A percentile compares a stretch with the other conserved stretches of the same genome.
Conservation (phyloP, 495 filamentous ascomycete genomes). For the Bathelium albidoporum region DNA sequence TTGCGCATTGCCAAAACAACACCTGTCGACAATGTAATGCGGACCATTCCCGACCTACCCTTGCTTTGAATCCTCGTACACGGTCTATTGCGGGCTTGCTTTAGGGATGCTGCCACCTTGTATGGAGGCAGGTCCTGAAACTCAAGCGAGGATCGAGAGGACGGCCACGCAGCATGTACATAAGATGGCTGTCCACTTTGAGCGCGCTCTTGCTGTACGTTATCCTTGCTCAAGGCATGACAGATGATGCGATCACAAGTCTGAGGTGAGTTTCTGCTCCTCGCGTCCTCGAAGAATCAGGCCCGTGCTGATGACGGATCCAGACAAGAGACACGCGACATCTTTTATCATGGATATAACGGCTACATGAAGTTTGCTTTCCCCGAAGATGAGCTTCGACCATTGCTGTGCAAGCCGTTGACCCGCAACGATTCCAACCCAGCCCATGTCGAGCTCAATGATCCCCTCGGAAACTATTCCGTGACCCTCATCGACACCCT, state of each 20-base stretch:
- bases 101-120: neutral
- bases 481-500: slow-evolving; percentile 90
- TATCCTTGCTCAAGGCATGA: slow-evolving; percentile 26
- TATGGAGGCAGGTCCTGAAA: neutral
- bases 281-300: neutral
- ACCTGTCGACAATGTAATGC: too few relatives aligned
- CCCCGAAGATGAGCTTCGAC: slow-evolving; percentile 91
- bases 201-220: slow-evolving; percentile 5
- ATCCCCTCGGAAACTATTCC: slow-evolving; percentile 94
- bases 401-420: slow-evolving; percentile 72
- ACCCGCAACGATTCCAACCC: slow-evolving; percentile 73
- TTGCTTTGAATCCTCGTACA: neutral
- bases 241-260: slow-evolving; percentile 23
- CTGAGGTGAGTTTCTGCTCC: slow-evolving; percentile 16
- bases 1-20: neutral
- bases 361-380: slow-evolving; percentile 93
- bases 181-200: neutral
- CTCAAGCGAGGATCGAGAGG: neutral
- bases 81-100: neutral
- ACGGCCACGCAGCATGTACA: neutral
- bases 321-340: slow-evolving; percentile 69
- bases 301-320: neutral
- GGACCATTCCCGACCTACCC: too few relatives aligned
- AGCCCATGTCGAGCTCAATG: slow-evolving; percentile 78
- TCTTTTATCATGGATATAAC: slow-evolving; percentile 96